These are phyloP conservation scores for Eremothecium cymbalariae DNA, from an alignment of 1,139 yeast genomes.

Conservation along the genomic window DNA sequence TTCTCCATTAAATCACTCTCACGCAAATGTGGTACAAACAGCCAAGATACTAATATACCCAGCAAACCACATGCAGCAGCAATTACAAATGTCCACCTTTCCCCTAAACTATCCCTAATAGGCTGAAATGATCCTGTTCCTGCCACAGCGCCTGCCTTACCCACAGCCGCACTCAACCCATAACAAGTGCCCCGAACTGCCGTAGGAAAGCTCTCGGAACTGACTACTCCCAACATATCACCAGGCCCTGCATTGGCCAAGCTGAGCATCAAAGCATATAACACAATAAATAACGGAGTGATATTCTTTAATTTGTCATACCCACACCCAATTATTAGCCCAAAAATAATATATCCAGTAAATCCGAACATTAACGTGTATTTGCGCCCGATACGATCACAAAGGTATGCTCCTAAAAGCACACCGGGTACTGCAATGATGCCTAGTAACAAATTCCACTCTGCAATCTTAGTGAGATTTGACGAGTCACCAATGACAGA, in stretches of 20 bases:
- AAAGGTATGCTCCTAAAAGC: conserved; percentile 46
- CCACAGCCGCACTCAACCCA: conserved; percentile 46
- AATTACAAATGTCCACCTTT: conserved; percentile 45
- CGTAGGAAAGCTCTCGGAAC: conserved; percentile 66
- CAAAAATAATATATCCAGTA: conserved; percentile 50
- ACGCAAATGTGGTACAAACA: conserved; percentile 58
- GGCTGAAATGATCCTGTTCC: conserved; percentile 43
- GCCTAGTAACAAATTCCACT: conserved; percentile 51
- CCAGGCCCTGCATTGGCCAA: conserved; percentile 74
- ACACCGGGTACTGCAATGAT: conserved; percentile 52
- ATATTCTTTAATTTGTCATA: conserved; percentile 42
- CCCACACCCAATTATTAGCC: conserved; percentile 50
- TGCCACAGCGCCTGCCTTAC: conserved; percentile 49
- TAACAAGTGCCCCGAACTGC: conserved; percentile 63
- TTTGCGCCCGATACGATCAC: conserved; percentile 50
- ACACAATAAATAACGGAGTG: conserved; percentile 47
- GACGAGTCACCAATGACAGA: conserved; percentile 36
- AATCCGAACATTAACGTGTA: conserved; percentile 53
- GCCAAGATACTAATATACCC: conserved; percentile 52
- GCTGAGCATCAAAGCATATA: conserved; percentile 52
- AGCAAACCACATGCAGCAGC: conserved; percentile 64
- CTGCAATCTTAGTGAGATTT: conserved; percentile 42
- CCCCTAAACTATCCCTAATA: conserved; percentile 36
- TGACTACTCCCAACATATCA: conserved; percentile 58
- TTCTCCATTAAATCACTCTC: conserved; percentile 62